These are phyloP conservation scores for Globisporangium cylindrosporum DNA, from an alignment of 352 stramenopile genomes.

Conservation along the genomic window DNA sequence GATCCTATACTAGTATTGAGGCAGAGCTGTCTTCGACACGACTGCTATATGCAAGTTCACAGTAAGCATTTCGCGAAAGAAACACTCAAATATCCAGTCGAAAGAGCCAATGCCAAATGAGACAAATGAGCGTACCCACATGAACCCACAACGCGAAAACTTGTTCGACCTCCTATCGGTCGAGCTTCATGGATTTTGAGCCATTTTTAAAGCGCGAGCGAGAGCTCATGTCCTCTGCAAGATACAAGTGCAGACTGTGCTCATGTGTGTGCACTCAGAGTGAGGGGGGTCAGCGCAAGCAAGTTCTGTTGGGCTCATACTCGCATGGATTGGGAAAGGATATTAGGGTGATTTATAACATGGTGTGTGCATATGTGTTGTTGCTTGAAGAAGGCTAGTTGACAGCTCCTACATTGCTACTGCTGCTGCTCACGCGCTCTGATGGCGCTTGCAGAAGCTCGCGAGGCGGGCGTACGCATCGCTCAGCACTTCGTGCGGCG, in stretches of 20 bases:
- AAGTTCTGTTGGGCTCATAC: too few species aligned
- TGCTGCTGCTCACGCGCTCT: conserved; percentile 2
- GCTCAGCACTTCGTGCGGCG: conserved; percentile 54
- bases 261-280: too few species aligned
- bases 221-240: too few species aligned
- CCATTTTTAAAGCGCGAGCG: too few species aligned
- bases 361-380: background rate
- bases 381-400: background rate
- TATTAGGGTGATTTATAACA: background rate
- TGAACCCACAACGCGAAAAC: background rate
- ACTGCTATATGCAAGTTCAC: background rate
- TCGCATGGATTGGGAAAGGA: background rate
- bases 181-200: background rate
- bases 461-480: conserved; percentile 66
- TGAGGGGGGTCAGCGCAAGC: too few species aligned
- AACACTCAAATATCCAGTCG: background rate
- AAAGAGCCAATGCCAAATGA: background rate
- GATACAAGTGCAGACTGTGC: too few species aligned
- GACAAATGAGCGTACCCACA: background rate
- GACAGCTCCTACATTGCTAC: background rate
- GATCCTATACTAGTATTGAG: background rate
- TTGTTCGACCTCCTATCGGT: background rate
- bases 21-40: background rate
- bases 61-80: background rate
- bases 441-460: conserved; percentile 56